Base-by-base conservation (phyloP, 2,329 filamentous ascomycete genomes). In the Scorias spongiosa region DNA sequence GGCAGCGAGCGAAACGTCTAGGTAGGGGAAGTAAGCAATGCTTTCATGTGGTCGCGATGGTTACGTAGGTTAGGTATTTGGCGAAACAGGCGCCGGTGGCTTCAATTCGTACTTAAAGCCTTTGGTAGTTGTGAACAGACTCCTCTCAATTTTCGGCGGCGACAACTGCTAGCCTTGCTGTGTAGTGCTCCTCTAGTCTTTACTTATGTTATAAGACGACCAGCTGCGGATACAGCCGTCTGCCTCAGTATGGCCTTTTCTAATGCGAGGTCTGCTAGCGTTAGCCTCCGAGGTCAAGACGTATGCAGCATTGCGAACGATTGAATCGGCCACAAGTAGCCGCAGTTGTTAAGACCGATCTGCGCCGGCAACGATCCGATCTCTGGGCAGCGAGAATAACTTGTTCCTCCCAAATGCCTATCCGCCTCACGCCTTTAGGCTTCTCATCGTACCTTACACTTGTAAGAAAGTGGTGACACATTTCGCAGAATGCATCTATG, bases 241-340 rank as follows among this genome's bases (percentile, higher is more conserved):
- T 55, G 93, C 88, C 62, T 96, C 91, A 12, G 91, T 91, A 48
- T 89, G 82, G 28, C 89, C 89, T 47, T 85, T 81, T 67, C 89
- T 93, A 54, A 87, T 80, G 30, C 55, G 56, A 41, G 81, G 81
- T 12, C 80, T 79, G 53, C 87, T 83, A 42, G 79, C 75, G 55
- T 77, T 74, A 39, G 72, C 61, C 55, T 93, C 87, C 0, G 85
- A 89, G 3, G 81, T 85, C 38, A 86, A 70, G 15, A 84, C 70
- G 40, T 56, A 51, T 12, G 52, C 48, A 11, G 54, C 56, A 40
- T 82, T 79, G 46, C 89, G 77, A 60, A 96, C 2, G 91, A 96
- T 54, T 95, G 88, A 14, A 96, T 73, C 0, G 87, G 95, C 1
- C 91, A 96, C 60, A 93, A 94, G 63, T 96, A 98, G 37, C 91